These are phyloP conservation scores for Paramarasmius palmivorus DNA, from an alignment of 1,284 basidiomycete genomes.

Conservation along the genomic window DNA sequence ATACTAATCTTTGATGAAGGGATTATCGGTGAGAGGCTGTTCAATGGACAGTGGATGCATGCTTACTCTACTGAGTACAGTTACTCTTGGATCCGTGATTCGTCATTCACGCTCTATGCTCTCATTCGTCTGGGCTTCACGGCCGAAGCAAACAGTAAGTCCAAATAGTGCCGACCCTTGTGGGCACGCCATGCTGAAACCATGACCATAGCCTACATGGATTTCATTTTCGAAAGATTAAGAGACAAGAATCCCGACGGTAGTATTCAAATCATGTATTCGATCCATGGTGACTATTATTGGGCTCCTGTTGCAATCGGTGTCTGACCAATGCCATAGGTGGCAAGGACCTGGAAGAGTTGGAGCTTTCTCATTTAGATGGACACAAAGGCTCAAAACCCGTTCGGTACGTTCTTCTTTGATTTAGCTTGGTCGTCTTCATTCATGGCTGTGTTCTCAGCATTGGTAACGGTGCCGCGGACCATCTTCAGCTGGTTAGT, in stretches of 20 bases:
- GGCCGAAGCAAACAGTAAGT: slow-evolving; percentile 77
- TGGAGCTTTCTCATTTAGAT: slow-evolving; percentile 80
- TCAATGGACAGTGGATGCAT: slow-evolving; percentile 1
- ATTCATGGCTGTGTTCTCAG: slow-evolving; percentile 34
- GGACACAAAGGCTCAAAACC: slow-evolving; percentile 85
- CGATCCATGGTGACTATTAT: slow-evolving; percentile 67
- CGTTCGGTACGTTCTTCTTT: slow-evolving; percentile 45
- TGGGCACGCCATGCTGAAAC: slow-evolving; percentile 8
- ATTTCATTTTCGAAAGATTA: slow-evolving; percentile 84
- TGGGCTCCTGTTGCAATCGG: background rate
- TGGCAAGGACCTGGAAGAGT: slow-evolving; percentile 82
- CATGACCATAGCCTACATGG: slow-evolving; percentile 69
- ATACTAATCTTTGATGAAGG: slow-evolving; percentile 36
- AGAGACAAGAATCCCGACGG: slow-evolving; percentile 85
- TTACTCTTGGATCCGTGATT: slow-evolving; percentile 89
- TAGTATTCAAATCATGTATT: slow-evolving; percentile 90
- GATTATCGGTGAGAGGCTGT: slow-evolving; percentile 57
- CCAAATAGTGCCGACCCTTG: background rate
- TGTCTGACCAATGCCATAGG: slow-evolving; percentile 38
- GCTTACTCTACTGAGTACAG: slow-evolving; percentile 29
- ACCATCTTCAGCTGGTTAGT: slow-evolving; percentile 83
- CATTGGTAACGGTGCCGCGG: slow-evolving; percentile 88
- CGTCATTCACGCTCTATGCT: slow-evolving; percentile 90
- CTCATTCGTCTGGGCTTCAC: slow-evolving; percentile 90
- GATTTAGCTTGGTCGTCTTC: slow-evolving; percentile 4